Base-by-base conservation (phyloP, 495 filamentous ascomycete species). In the Aspergillus baeticus region DNA sequence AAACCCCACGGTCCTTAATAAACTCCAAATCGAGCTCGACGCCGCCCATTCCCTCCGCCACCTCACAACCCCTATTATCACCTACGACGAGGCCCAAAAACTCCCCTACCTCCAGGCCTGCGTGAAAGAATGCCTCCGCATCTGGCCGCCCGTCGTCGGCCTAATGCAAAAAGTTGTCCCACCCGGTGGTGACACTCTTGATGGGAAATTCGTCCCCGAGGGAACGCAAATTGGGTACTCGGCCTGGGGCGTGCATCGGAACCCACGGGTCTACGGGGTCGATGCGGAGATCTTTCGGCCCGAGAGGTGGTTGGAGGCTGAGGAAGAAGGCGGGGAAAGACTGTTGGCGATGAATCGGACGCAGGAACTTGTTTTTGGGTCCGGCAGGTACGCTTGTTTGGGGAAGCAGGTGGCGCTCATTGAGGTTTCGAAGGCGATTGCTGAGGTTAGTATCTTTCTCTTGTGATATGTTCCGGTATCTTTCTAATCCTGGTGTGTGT, bases 71-170 rank as follows among this genome's bases (percentile, higher is more conserved):
- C 45, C 45, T 0, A 35, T 49, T 35, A 3, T 29, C 26, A 49
- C 26, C 14, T 35, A 17, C 10, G 22, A 3, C 15, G 11, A 35
- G 13, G 14, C 45, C 11, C 26, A 18, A 2, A n/a, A 10, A 3
- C 29, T 49, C 8, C 29, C 45, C 15, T 49, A 49, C 15, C 45
- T 49, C 6, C 45, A 49, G 45, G 45, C 45, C 6, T 26, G 34
- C 17, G 36, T 50, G 13, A 14, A 50, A 6, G 46, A 50, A 36
- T 26, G 46, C n/a, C 14, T 50, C 29, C 26, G 46, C 0, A 36
- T 50, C 8, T 29, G 31, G 14, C 46, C 46, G 31, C 46, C 46
- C 13, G 4, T 50, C 11, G n/a, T 18, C 29, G 29, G 29, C 14
- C 46, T 36, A 5, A 18, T 36, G n/a, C 10, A 26, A 11, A 50